Base-by-base conservation (phyloP, 1,284 basidiomycete genomes). In the Megacollybia platyphylla region DNA sequence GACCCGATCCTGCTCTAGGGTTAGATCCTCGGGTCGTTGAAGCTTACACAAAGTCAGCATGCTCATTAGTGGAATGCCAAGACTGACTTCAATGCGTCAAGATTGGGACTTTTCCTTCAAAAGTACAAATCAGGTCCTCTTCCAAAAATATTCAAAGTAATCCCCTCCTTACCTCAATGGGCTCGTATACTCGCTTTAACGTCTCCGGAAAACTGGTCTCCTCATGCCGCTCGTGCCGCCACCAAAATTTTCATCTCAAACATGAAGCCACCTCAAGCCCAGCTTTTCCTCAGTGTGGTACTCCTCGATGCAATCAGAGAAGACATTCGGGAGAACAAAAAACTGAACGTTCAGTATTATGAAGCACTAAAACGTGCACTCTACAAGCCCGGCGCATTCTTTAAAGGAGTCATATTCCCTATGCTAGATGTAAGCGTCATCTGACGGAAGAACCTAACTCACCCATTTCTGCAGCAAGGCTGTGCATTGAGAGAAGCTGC, bases 61-160 rank as follows among this genome's bases (percentile, higher is more conserved):
- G 20, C 43, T 52, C 28, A 7, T 40, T 10, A 29, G 7, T 10
- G 7, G 9, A 27, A 7, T n/a, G 7, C 20, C 28, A 39, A 35
- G 13, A 42, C 18, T 5, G 40, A 20, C 28, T 31, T 20, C 39
- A 48, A 35, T 45, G 29, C 15, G 36, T 41, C 20, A 15, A 92
- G 91, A 68, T 79, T 96, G 43, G 94, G 91, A 26, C 68, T 77
- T 50, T 80, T 94, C 48, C 73, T 98, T 28, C 85, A 79, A 36
- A 81, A 84, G 44, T 97, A 99, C 72, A 93, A 89, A 56, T 96
- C 93, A 6, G 94, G 94, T 2, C 85, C 92, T 1, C 71, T 99
- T 0, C 96, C 96, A 13, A 98, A 98, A 67, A 76, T 92, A 1
- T 94, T 99, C 79, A 98, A 98, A 70, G 90, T 99, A 46, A 86